Base-by-base conservation (phyloP, 2,329 filamentous ascomycete species). In the Xylaria sp. region DNA sequence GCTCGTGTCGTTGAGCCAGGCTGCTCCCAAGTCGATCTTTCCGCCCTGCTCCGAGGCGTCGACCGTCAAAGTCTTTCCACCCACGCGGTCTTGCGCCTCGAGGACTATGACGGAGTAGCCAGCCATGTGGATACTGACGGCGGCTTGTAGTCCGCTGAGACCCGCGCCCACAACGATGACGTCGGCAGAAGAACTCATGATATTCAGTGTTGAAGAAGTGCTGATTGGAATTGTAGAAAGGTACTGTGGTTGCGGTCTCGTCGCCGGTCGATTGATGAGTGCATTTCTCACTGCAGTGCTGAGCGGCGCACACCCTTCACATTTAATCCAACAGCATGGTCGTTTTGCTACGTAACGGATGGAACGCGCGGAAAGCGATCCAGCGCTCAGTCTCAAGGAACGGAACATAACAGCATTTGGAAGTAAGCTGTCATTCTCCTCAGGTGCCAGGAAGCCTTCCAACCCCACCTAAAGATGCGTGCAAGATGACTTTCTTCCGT, bases 1-100 rank as follows among this genome's bases (percentile, higher is more conserved):
- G 46, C 76, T 81, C 1, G 70, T 76, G 48, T 84, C 78, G 57
- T 86, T 86, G 58, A 85, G 78, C 83, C 83, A 86, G 0, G 80
- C 81, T 0, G 81, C 83, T 2, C 83, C 83, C 0, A 84, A 62
- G 19, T 86, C 83, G 6, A 77, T 71, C 0, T 69, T 54, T 0
- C 75, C 76, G 2, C 65, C 66, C 22, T 63, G 72, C 29, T 66
- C 54, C 1, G 68, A 59, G 1, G 68, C 64, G 2, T 68, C 53
- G 2, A 72, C 77, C 67, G 71, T 78, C 0, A 50, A 40, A 13
- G 77, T 80, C 65, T 83, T 83, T 6, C 81, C 80, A 0, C 80
- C 80, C 0, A 82, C 76, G 0, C 77, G 72, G 39, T 79, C 71
- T 4, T 75, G 70, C 1, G 79, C 79, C 58, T 83, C 81, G 1